Conservation (phyloP, 768 basidiomycete species). For the Hortiboletus campestris region DNA sequence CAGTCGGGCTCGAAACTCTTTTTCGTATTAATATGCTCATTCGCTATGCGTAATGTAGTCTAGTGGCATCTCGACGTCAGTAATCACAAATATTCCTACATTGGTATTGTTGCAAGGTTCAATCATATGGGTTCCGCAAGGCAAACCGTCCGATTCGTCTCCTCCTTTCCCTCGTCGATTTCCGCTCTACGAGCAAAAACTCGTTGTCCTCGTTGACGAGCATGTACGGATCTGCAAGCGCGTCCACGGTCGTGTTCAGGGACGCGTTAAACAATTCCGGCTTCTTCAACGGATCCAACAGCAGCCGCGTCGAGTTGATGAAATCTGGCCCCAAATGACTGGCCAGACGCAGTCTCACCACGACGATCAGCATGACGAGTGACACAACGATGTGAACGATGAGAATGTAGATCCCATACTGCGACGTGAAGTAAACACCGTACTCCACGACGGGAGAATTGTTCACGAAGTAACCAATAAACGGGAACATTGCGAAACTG, state of each 20-base stretch:
- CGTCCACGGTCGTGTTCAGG: too few relatives aligned
- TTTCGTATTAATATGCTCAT: too few relatives aligned
- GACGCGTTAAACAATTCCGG: too few relatives aligned
- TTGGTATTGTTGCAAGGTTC: too few relatives aligned
- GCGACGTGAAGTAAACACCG: background rate
- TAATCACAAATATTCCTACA: background rate
- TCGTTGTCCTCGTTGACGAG: background rate
- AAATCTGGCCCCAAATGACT: conserved; percentile 10
- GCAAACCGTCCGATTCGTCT: background rate
- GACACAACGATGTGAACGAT: conserved; percentile 11
- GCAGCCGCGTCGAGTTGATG: conserved; percentile 4
- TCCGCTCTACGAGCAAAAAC: background rate
- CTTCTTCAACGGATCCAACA: conserved; percentile 9
- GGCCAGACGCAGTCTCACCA: conserved; percentile 2
- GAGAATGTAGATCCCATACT: conserved; percentile 4
- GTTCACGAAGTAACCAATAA: fast-evolving
- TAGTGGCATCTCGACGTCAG: too few relatives aligned
- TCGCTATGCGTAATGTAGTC: too few relatives aligned
- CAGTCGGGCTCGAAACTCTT: too few relatives aligned
- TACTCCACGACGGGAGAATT: background rate
- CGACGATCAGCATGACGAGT: conserved; percentile 1
- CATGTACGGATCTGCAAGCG: too few relatives aligned
- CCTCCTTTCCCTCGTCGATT: background rate
- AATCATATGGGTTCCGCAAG: background rate
- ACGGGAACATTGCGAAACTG: background rate